Evolutionary conservation across 2,329 filamentous ascomycete genomes (phyloP), one percentile per base, ranked within the genome.

Genomic region (Aspergillus sclerotialis): DNA sequence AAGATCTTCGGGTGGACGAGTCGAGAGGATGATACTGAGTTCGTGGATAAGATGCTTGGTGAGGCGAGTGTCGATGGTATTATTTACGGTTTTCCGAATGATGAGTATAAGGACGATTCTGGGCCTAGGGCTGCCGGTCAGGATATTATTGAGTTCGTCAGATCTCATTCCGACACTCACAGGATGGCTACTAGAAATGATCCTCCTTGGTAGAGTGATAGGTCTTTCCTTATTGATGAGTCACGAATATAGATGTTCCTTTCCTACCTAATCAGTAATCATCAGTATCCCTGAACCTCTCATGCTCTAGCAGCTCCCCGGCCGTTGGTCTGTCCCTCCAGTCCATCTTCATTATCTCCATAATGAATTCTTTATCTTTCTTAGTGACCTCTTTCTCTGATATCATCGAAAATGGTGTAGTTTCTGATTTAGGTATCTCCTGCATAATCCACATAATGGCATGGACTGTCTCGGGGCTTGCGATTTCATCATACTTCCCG

Each of bases 311-410:
- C 15, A 65, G 39, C 28, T 64, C 50, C 36, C 50, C 50, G 21
- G 58, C 63, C 7, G 56, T 60, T 8, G 61, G 63, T 17, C 61
- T 49, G 30, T 65, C 61, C 34, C 61, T 52, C 25, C 53, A 58
- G 39, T 67, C 60, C 5, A 67, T 45, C 38, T 57, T 65, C 61
- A 68, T 65, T 12, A 66, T 60, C 42, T 55, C 64, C 4, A 40
- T 30, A n/a, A 67, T 45, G 43, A 24, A 24, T n/a, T 24, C 23
- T n/a, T 4, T 24, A n/a, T 24, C 23, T 12, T 44, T 33, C n/a
- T n/a, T n/a, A 4, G 36, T 42, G 10, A 61, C 42, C 31, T 60
- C 56, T 27, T n/a, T 8, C 23, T 24, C 3, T 9, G 8, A 9
- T 9, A n/a, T n/a, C 23, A 3, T 8, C n/a, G 23, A 24, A 4